These are phyloP conservation scores for Teratosphaeria destructans DNA, from an alignment of 2,329 filamentous ascomycete genomes.

Conservation along the genomic window DNA sequence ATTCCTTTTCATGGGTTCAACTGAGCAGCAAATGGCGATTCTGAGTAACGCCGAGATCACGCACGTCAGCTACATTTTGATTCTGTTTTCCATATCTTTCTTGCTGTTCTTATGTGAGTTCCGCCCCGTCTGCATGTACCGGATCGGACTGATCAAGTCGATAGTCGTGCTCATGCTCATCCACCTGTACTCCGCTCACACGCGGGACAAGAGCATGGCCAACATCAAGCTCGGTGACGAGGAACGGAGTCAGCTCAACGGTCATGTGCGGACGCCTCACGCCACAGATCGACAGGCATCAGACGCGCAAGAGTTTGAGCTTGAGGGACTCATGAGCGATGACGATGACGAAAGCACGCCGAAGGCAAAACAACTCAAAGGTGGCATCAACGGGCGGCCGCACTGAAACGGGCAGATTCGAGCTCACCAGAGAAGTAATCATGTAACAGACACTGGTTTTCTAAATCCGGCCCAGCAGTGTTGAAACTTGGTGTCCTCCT, in stretches of 20 bases:
- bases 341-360: constrained; percentile 51
- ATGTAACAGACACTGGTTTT: neutral
- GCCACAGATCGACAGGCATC: constrained; percentile 47
- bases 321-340: constrained; percentile 81
- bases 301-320: constrained; percentile 86
- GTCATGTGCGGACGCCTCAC: constrained; percentile 29
- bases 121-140: constrained; percentile 1
- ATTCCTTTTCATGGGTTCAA: constrained; percentile 95
- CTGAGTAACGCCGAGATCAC: constrained; percentile 65
- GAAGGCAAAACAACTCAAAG: neutral
- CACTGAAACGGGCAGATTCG: neutral
- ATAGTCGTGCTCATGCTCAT: constrained; percentile 73
- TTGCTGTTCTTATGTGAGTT: constrained; percentile 71
- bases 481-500: neutral
- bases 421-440: neutral
- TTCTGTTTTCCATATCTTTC: constrained; percentile 83
- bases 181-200: constrained; percentile 63
- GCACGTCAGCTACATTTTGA: constrained; percentile 84
- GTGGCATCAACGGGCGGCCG: neutral
- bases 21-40: constrained; percentile 86
- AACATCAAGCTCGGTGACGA: constrained; percentile 23
- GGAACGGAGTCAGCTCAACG: constrained; percentile 27
- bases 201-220: constrained; percentile 29
- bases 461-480: neutral
- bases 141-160: neutral